phyloP scores from a whole-genome alignment of 1,284 basidiomycete species.

The Gomphus bonarii region DNA sequence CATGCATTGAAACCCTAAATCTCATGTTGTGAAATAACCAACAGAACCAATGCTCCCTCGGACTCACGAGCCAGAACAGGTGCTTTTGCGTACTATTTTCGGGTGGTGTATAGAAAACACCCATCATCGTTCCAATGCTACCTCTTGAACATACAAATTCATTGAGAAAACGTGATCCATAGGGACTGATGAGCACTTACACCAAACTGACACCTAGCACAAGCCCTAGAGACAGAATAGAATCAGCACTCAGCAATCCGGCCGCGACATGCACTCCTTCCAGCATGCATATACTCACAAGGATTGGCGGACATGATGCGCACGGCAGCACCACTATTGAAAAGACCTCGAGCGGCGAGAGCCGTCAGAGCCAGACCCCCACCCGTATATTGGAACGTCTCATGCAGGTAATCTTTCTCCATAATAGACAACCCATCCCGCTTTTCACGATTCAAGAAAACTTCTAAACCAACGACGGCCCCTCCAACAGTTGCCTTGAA shows the following conservation, averaged over 20 bases:
- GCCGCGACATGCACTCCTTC: not conserved
- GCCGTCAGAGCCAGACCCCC: constrained; percentile 73
- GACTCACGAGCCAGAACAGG: constrained; percentile 61
- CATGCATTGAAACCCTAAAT: constrained; percentile 74
- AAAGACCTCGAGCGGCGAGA: constrained; percentile 66
- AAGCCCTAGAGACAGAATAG: constrained; percentile 40
- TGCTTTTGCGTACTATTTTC: constrained; percentile 66
- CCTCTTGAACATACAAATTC: constrained; percentile 25
- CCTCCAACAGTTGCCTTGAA: constrained; percentile 57
- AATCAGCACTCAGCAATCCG: not conserved
- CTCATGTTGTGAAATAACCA: not conserved
- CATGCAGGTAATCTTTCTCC: constrained; percentile 68
- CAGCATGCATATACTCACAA: constrained; percentile 34
- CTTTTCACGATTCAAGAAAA: constrained; percentile 69
- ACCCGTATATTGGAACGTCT: constrained; percentile 80
- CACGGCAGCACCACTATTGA: constrained; percentile 64
- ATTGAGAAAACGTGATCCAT: constrained; percentile 15
- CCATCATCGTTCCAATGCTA: constrained; percentile 72
- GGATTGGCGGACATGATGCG: constrained; percentile 83
- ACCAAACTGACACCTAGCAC: constrained; percentile 78
- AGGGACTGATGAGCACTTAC: constrained; percentile 23
- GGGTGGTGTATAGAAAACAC: constrained; percentile 63
- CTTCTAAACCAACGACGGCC: constrained; percentile 52
- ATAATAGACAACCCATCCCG: constrained; percentile 49
- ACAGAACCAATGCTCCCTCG: not conserved